Evolutionary conservation across 495 filamentous ascomycete genomes (phyloP), one percentile per base, ranked within the genome.

Genomic region (Alectoria sarmentosa): DNA sequence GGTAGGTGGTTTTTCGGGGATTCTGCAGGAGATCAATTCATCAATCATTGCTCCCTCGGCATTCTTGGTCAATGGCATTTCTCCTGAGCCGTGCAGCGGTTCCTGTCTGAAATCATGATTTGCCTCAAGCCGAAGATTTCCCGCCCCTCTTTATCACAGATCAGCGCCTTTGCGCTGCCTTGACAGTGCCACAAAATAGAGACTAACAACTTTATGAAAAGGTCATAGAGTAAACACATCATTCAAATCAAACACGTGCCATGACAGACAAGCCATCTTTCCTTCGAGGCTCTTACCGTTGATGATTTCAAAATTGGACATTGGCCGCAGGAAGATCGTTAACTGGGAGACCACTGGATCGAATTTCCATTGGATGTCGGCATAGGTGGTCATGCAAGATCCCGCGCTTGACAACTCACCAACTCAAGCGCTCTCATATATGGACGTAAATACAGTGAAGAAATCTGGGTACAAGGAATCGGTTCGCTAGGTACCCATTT

Each of bases 321-420:
- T 44, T 62, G 60, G 49, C 52, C 14, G 55, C 56, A 57, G 41
- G 30, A 64, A 39, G 44, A 32, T 34, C 37, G 63, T 48, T 65
- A 48, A 52, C 65, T 39, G 46, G 66, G 49, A 58, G 66, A 67
- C 62, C 58, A 37, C 46, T 54, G 37, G 32, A 30, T 11, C 54
- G 38, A 41, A 52, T 58, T n/a, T 39, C 37, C 46, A 48, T 56
- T 9, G 54, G 34, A 39, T 55, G 55, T 30, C 44, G 11, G 36
- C 59, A 34, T 44, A 2, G 26, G 59, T 38, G 28, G 63, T 26
- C 39, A 57, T 49, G 39, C 42, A 37, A 39, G 57, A 36, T 58
- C 64, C 42, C 39, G 60, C 64, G 64, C 64, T 66, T 69, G 67
- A 69, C 67, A 69, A 48, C 67, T 69, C 64, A 66, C 66, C 64